phyloP scores from a whole-genome alignment of 1,284 basidiomycete genomes.

The Irpex rosettiformis region DNA sequence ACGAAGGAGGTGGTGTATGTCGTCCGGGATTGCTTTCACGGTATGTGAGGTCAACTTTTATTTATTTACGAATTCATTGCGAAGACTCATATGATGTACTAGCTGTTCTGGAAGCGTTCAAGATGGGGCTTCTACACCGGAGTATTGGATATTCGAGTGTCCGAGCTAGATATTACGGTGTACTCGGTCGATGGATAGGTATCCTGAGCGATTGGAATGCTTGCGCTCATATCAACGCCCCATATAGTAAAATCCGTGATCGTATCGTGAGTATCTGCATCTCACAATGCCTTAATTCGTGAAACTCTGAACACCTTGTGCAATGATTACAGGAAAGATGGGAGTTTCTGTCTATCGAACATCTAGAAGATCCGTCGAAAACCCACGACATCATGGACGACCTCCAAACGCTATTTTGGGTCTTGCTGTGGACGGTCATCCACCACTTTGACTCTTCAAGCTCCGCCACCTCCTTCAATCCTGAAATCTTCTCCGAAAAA shows the following conservation, averaged over 20 bases:
- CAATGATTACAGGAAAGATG: too few species aligned
- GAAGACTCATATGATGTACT: too few species aligned
- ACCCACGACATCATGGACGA: conserved; percentile 14
- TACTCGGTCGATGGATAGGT: background rate
- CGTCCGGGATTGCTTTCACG: background rate
- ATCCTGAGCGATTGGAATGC: background rate
- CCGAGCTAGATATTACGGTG: background rate
- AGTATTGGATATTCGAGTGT: background rate
- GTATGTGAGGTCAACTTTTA: background rate
- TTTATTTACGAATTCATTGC: background rate
- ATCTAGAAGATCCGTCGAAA: conserved; percentile 5
- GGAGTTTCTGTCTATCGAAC: conserved; percentile 11
- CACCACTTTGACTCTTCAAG: conserved; percentile 4
- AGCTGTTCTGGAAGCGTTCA: background rate
- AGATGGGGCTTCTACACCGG: background rate
- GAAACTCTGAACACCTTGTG: too few species aligned
- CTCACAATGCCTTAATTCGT: too few species aligned
- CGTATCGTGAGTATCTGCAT: too few species aligned
- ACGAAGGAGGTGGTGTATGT: background rate
- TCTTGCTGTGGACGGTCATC: conserved; percentile 9
- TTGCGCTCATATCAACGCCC: background rate
- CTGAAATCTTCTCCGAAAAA: background rate
- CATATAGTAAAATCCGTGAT: background rate
- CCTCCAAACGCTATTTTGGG: conserved; percentile 13
- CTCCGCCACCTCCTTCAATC: too few species aligned